Evolutionary conservation across 1,284 basidiomycete species (phyloP), one percentile per base, ranked within the genome.

Genomic region (Ustilago hordei): DNA sequence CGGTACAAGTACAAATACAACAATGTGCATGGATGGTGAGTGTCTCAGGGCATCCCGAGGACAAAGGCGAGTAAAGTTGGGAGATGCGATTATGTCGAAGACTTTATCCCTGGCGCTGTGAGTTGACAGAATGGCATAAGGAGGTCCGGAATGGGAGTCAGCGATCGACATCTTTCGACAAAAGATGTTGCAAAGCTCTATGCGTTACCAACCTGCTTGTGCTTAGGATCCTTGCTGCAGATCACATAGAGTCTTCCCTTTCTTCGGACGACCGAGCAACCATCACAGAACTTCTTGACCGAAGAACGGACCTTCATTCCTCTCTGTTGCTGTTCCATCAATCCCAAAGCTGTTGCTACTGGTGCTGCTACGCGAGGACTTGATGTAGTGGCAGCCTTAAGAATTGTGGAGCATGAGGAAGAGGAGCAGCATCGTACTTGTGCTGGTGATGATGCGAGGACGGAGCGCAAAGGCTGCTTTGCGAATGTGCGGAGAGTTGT

Each of bases 241-340:
- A 98, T 91, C 52, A 98, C 92, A 87, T 96, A 98, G 52, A 98
- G 90, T 80, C 93, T 91, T 55, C 95, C 95, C 86, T 98, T 96
- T 82, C 96, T 87, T 57, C 83, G 72, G 2, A 87, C 86, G 60
- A 85, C 80, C 19, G 78, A 78, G 79, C 87, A 87, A 32, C 81
- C 81, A 54, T 81, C 82, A 71, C 86, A 87, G 66, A 85, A 91
- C 79, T 82, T 89, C 88, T 97, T 98, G 80, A 98, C 93, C 8
- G 94, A 94, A 36, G 93, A 93, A 70, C 95, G 91, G 64, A 99
- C 95, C 89, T 98, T 99, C 93, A 98, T 97, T 47, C 95, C 95
- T 78, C 95, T 62, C 62, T 67, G 61, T 65, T 76, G 74, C 50
- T 71, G 61, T 15, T 65, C 53, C 39, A 60, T 6, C 32, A 65